These are phyloP conservation scores for Melanomma pulvis-pyrius DNA, from an alignment of 495 filamentous ascomycete species.

Conservation along the genomic window DNA sequence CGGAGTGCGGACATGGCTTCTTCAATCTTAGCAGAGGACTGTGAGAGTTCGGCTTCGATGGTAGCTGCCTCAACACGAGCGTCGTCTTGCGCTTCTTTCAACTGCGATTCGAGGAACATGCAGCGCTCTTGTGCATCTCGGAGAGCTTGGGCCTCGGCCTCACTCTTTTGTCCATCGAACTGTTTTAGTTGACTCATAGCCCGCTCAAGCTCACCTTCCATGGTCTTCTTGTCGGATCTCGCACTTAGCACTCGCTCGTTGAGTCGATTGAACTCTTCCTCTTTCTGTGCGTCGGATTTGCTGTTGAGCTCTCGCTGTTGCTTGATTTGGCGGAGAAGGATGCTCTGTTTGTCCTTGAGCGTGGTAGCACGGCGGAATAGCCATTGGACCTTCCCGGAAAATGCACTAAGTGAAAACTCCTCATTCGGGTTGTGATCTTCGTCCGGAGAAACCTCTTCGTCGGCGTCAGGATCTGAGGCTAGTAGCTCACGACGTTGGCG, in stretches of 20 bases:
- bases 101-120: slow-evolving; percentile 13
- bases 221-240: slow-evolving; percentile 20
- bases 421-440: slow-evolving; percentile 52
- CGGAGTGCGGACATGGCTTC: slow-evolving; percentile 17
- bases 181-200: slow-evolving; percentile 28
- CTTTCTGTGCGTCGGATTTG: slow-evolving; percentile 50
- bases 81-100: slow-evolving; percentile 34
- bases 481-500: slow-evolving; percentile 53
- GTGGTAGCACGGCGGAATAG: slow-evolving; percentile 64
- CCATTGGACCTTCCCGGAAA: slow-evolving; percentile 75
- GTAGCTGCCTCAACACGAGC: slow-evolving; percentile 35
- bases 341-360: slow-evolving; percentile 82
- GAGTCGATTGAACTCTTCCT: slow-evolving; percentile 31
- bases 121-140: slow-evolving; percentile 20
- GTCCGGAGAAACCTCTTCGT: slow-evolving; percentile 46
- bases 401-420: slow-evolving; percentile 66
- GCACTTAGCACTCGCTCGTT: slow-evolving; percentile 25
- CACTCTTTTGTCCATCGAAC: slow-evolving; percentile 22
- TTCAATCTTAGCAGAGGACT: slow-evolving; percentile 27
- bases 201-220: slow-evolving; percentile 32
- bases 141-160: slow-evolving; percentile 14
- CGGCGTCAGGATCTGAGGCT: slow-evolving; percentile 50
- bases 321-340: slow-evolving; percentile 83
- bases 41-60: slow-evolving; percentile 35
- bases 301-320: slow-evolving; percentile 87